phyloP scores from a whole-genome alignment of 2,329 filamentous ascomycete species.

The Ophiosphaerella herpotricha region DNA sequence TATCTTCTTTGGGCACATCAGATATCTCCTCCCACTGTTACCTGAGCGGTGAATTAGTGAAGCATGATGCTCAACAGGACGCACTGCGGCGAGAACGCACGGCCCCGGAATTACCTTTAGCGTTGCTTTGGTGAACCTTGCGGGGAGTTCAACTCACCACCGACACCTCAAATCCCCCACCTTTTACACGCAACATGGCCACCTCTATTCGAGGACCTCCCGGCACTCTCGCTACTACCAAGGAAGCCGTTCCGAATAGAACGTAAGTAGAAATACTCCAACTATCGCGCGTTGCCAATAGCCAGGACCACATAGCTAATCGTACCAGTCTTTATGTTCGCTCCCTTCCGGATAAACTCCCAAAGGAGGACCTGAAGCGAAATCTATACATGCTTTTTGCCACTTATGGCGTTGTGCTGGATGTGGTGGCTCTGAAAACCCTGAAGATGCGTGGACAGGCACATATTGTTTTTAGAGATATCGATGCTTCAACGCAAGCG shows the following conservation, averaged over 20 bases:
- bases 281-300: background rate
- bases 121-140: conserved; percentile 26
- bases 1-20: background rate
- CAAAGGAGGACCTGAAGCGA: conserved; percentile 83
- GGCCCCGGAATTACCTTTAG: conserved; percentile 18
- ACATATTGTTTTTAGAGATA: conserved; percentile 86
- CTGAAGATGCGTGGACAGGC: conserved; percentile 94
- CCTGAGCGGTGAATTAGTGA: conserved; percentile 4
- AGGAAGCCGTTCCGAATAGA: conserved; percentile 33
- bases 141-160: conserved; percentile 28
- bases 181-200: conserved; percentile 25
- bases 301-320: conserved; percentile 10
- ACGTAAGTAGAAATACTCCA: conserved; percentile 32
- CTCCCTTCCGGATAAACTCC: conserved; percentile 87
- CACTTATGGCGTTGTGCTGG: conserved; percentile 88
- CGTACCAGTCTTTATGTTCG: conserved; percentile 76
- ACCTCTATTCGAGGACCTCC: conserved; percentile 30
- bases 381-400: conserved; percentile 92
- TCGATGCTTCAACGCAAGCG: conserved; percentile 89
- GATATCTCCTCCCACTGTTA: background rate
- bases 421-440: conserved; percentile 88
- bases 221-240: conserved; percentile 22
- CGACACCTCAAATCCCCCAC: conserved; percentile 10
- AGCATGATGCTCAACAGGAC: background rate
- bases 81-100: conserved; percentile 20